Conservation (phyloP, 2,329 filamentous ascomycete genomes). For the Lasiodiplodia hormozganensis region DNA sequence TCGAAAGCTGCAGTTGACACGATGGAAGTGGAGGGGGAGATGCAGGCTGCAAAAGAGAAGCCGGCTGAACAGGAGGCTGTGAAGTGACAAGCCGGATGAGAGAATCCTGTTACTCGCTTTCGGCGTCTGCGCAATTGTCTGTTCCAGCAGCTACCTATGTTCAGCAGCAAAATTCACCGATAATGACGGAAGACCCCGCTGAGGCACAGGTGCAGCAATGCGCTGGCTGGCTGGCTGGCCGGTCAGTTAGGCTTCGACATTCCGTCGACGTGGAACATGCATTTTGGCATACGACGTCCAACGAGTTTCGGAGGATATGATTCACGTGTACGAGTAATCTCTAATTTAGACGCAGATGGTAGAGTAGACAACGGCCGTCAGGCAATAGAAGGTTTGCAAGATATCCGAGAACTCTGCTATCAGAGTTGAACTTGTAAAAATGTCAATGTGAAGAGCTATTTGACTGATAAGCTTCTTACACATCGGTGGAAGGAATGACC, state of each 20-base stretch:
- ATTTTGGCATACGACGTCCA: not conserved
- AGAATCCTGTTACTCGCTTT: not conserved
- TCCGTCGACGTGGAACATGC: not conserved
- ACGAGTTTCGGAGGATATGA: not conserved
- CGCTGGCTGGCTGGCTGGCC: not conserved
- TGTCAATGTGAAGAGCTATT: not conserved
- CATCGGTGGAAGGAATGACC: slow-evolving; percentile 18
- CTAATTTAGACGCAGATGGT: slow-evolving; percentile 11
- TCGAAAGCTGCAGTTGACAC: not conserved
- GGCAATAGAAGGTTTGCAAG: not conserved
- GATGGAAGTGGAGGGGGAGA: slow-evolving; percentile 7
- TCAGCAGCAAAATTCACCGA: not conserved
- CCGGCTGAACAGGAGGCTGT: slow-evolving; percentile 9
- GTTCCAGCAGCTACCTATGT: not conserved
- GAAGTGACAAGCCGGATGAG: slow-evolving; percentile 6
- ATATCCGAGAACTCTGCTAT: not conserved
- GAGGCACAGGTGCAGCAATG: slow-evolving; percentile 1
- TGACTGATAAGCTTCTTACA: not conserved
- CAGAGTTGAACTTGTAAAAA: not conserved
- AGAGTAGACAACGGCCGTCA: slow-evolving; percentile 1
- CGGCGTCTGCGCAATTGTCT: not conserved
- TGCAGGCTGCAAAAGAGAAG: not conserved
- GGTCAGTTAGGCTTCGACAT: too few species aligned
- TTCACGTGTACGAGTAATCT: not conserved
- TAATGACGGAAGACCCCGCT: not conserved